Conservation (phyloP, 2,329 filamentous ascomycete species). For the Pseudogymnoascus sp. region DNA sequence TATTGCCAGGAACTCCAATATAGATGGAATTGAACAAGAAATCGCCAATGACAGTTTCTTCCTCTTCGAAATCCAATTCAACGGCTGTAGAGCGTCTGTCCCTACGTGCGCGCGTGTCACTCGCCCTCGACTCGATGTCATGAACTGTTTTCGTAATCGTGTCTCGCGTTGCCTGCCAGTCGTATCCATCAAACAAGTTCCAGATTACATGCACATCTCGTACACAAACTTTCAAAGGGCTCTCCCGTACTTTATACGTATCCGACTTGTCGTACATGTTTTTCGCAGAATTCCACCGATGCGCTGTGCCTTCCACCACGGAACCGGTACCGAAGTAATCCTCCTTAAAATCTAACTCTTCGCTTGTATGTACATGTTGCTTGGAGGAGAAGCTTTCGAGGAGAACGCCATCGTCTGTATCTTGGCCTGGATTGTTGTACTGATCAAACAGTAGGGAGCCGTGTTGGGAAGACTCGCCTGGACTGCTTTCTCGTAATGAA, state of each 20-base stretch:
- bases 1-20: slow-evolving; percentile 82
- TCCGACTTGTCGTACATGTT: slow-evolving; percentile 67
- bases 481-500: slow-evolving; percentile 39
- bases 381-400: slow-evolving; percentile 37
- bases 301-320: slow-evolving; percentile 57
- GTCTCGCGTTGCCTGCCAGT: slow-evolving; percentile 84
- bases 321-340: slow-evolving; percentile 66
- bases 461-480: slow-evolving; percentile 30
- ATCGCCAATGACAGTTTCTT: slow-evolving; percentile 83
- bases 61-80: slow-evolving; percentile 66
- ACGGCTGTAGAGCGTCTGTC: slow-evolving; percentile 42
- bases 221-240: slow-evolving; percentile 70
- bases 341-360: slow-evolving; percentile 66
- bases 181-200: slow-evolving; percentile 97
- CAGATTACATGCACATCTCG: slow-evolving; percentile 90
- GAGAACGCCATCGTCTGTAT: slow-evolving; percentile 41
- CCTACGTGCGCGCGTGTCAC: slow-evolving; percentile 58
- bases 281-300: slow-evolving; percentile 71
- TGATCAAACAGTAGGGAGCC: slow-evolving; percentile 22
- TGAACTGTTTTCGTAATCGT: slow-evolving; percentile 82
- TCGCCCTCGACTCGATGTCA: slow-evolving; percentile 75
- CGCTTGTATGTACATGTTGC: slow-evolving; percentile 44
- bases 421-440: slow-evolving; percentile 23
- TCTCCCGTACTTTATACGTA: slow-evolving; percentile 51
- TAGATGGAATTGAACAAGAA: slow-evolving; percentile 99